These are phyloP conservation scores for Nitzschia sp. DNA, from an alignment of 108 stramenopile genomes.

Conservation along the genomic window DNA sequence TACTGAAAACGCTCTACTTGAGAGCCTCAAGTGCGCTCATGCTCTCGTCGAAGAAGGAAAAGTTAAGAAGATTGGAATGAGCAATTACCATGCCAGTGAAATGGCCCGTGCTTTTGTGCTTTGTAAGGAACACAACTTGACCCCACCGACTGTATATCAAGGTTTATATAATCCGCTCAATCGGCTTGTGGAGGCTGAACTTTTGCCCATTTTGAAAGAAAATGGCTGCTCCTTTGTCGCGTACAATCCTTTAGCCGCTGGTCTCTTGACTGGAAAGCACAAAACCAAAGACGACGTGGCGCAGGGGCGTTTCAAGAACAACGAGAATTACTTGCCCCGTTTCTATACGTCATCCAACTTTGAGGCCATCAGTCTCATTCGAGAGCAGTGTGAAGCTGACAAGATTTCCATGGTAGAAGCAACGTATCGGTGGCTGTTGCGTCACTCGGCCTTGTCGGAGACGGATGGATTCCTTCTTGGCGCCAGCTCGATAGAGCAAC, in stretches of 20 bases:
- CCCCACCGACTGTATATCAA: constrained; percentile 89
- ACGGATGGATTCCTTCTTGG: constrained; percentile 84
- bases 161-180: constrained; percentile 95
- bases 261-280: constrained; percentile 87
- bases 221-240: constrained; percentile 88
- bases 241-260: constrained; percentile 94
- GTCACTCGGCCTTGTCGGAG: constrained; percentile 72
- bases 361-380: constrained; percentile 73
- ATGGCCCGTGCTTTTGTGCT: constrained; percentile 77
- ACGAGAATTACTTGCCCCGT: constrained; percentile 83
- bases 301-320: constrained; percentile 83
- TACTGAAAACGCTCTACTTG: constrained; percentile 59
- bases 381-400: constrained; percentile 55
- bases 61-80: constrained; percentile 68
- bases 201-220: constrained; percentile 76
- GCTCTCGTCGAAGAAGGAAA: constrained; percentile 58
- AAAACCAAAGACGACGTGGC: constrained; percentile 29
- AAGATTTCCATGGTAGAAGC: constrained; percentile 81
- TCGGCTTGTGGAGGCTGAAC: constrained; percentile 83
- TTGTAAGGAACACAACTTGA: constrained; percentile 69
- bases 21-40: constrained; percentile 56
- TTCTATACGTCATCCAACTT: constrained; percentile 84
- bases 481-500: constrained; percentile 74
- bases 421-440: constrained; percentile 86
- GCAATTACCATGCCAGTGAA: constrained; percentile 85